Evolutionary conservation across 768 basidiomycete species (phyloP).

Genomic region (Nidula microcarpa): DNA sequence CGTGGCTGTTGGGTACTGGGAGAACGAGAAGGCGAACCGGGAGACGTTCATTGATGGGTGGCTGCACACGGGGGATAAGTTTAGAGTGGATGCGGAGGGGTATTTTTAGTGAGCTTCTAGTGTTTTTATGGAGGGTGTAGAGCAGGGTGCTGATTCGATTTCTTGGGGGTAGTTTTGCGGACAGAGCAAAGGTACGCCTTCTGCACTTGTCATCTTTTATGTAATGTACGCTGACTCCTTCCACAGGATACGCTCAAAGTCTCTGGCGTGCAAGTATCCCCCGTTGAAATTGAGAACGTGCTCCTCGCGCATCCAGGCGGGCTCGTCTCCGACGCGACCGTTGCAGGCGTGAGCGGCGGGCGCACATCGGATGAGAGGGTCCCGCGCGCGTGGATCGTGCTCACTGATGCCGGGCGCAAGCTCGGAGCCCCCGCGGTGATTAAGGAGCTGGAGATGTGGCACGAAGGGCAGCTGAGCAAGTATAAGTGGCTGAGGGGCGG

Average conservation of each 20-base stretch:
- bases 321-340: conserved; percentile 62
- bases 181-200: conserved; percentile 62
- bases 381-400: conserved; percentile 76
- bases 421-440: conserved; percentile 38
- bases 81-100: conserved; percentile 55
- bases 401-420: conserved; percentile 52
- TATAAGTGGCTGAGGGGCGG: conserved; percentile 80
- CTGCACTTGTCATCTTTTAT: not conserved
- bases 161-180: conserved; percentile 54
- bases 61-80: conserved; percentile 73
- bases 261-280: conserved; percentile 78
- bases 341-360: conserved; percentile 72
- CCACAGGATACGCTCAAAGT: conserved; percentile 75
- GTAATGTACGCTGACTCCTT: not conserved
- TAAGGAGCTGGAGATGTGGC: conserved; percentile 56
- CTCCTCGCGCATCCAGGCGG: conserved; percentile 58
- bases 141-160: conserved; percentile 1
- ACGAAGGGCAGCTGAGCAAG: conserved; percentile 58
- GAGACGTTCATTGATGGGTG: conserved; percentile 72
- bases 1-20: conserved; percentile 68
- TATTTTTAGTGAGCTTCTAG: conserved; percentile 56
- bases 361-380: conserved; percentile 70
- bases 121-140: not conserved
- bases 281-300: conserved; percentile 70
- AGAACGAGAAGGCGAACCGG: conserved; percentile 61